Evolutionary conservation across 2,329 filamentous ascomycete species (phyloP).

Genomic region (Trematosphaeria pertusa): DNA sequence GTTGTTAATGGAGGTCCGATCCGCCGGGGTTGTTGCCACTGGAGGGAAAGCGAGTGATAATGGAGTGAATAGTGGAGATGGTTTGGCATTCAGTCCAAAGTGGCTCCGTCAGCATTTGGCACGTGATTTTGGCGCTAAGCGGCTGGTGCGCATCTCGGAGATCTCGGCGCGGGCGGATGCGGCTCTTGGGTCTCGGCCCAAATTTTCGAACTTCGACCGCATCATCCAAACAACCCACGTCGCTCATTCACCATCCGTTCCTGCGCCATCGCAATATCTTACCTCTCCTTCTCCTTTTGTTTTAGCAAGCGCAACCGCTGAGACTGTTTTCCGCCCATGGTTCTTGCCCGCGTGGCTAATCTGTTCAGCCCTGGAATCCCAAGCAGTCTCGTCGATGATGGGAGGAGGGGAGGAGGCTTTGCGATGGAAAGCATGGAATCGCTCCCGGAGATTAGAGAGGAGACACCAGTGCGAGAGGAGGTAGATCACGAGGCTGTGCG

Average conservation of each 20-base stretch:
- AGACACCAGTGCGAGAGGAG: constrained; percentile 25
- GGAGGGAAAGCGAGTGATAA: no score
- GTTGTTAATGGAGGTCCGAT: no score
- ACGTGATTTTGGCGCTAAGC: no score
- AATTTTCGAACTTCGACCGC: neutral
- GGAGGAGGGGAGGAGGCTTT: constrained; percentile 28
- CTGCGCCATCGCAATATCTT: neutral
- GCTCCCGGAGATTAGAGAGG: constrained; percentile 26
- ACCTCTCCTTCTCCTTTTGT: neutral
- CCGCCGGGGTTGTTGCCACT: no score
- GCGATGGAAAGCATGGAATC: constrained; percentile 32
- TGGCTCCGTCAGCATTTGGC: no score
- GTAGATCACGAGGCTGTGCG: constrained; percentile 52
- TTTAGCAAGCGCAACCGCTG: constrained; percentile 21
- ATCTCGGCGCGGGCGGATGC: no score
- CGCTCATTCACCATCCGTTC: neutral
- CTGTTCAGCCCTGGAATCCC: constrained; percentile 50
- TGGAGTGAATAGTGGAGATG: no score
- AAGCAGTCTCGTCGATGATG: constrained; percentile 49
- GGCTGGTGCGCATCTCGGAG: no score
- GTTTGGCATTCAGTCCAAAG: no score
- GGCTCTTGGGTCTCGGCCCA: neutral
- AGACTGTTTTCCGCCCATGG: constrained; percentile 51
- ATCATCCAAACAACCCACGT: neutral
- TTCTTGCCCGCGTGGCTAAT: constrained; percentile 58